Base-by-base conservation (phyloP, 2,329 filamentous ascomycete genomes). In the Knoxdaviesia proteae region DNA sequence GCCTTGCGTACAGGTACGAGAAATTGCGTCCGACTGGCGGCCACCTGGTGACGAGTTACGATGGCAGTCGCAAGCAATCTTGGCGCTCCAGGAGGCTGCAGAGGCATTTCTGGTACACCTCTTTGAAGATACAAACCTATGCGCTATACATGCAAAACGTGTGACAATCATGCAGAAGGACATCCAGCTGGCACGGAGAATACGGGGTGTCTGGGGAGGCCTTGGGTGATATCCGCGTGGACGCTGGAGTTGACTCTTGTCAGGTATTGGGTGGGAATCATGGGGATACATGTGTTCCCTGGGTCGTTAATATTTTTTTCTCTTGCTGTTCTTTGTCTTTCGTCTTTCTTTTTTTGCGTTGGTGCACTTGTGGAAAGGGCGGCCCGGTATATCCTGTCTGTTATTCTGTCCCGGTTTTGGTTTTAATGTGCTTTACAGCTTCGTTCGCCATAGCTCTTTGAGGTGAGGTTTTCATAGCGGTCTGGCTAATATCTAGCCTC, bases 161-260 rank as follows among this genome's bases (percentile, higher is more conserved):
- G 86, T 96, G 42, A 96, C 88, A 36, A 93, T 94, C 53, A 88
- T 93, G 83, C 86, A 90, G 61, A 94, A 94, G 64, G 90, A 96
- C 61, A 94, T 98, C 53, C 88, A 94, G 63, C 71, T 96, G 47
- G 88, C 88, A 20, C 67, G 82, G 53, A 65, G 82, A 50, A 86
- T 88, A 61, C 68, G 82, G 42, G 82, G 82, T 8, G 71, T 77
- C 39, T 87, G 80, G 80, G 81, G 77, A 39, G 80, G 80, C 5
- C 51, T 67, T 33, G 40, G 9, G 31, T 11, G 9, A 8, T 40
- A 7, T 42, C 30, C 38, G 11, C 32, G 39, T 41, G 20, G 39
- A 8, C 20, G 29, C 37, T 30, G 32, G 11, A 30, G 40, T 36
- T 39, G 32, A 30, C 31, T 31, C 10, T 7, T 32, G n/a, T 43